Evolutionary conservation across 805 yeast species (phyloP), one percentile per base, ranked within the genome.

Genomic region (Zygosaccharomyces kombuchaensis): DNA sequence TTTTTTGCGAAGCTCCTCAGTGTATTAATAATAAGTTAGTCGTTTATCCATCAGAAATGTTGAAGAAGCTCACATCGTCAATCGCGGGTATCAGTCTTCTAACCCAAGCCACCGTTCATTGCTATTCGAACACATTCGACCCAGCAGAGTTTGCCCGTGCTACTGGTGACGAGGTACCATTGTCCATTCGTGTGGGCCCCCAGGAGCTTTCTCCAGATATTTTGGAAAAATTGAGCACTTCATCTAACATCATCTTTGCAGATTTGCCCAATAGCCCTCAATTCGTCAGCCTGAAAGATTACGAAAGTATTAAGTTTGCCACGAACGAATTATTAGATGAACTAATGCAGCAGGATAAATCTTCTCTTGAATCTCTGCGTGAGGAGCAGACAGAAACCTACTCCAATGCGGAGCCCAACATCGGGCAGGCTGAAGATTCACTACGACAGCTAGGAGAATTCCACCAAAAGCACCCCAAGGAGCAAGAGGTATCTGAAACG

Each of bases 251-350:
- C 44, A 51, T 59, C 2, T 53, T 61, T 49, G 54, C 60, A 26
- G 58, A 57, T 47, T 40, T 58, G 14, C 60, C 60, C n/a, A 58
- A 51, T 6, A 27, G 55, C 32, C 66, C 64, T 16, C 59, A 59
- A 43, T 61, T 61, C 46, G 50, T 60, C 22, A 60, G 54, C 17
- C 29, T 50, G 2, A 54, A 48, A 12, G 60, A 59, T 34, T 59
- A 57, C 23, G 53, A 49, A 22, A 47, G 42, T 22, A 32, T 45
- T 27, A 42, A 36, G 27, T 44, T 43, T 23, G 43, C 48, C 9
- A 45, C 51, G 12, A 43, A 40, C 12, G 50, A 48, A 19, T 23
- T 48, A 4, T 19, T 48, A 21, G 48, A 42, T 19, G 43, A 51
- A n/a, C 19, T 52, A 21, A 26, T 38, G 12, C 19, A 36, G 22